phyloP scores from a whole-genome alignment of 202 grass and related monocot species.

The Miscanthus sacchariflorus region DNA sequence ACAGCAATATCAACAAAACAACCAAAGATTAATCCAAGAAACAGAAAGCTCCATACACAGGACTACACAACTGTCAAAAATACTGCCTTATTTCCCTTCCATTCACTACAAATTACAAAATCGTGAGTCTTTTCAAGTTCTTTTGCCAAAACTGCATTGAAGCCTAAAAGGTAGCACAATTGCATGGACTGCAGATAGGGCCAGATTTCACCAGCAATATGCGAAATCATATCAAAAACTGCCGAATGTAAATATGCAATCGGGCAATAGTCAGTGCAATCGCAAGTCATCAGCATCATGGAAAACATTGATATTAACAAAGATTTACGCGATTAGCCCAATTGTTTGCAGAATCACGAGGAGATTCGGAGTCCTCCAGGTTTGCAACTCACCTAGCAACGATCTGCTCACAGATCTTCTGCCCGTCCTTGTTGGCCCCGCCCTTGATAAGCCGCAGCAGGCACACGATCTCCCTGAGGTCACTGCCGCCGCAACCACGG shows the following conservation, averaged over 20 bases:
- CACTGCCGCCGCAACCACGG: slow-evolving; percentile 44
- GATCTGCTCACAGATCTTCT: slow-evolving; percentile 71
- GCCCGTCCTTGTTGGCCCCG: slow-evolving; percentile 62
- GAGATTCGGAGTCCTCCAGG: not conserved
- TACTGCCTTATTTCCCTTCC: not conserved
- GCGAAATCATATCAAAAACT: not conserved
- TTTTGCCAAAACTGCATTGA: not conserved
- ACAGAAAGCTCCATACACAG: not conserved
- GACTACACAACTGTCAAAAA: not conserved
- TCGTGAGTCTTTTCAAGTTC: not conserved
- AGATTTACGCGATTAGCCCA: not conserved
- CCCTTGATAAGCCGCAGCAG: slow-evolving; percentile 83
- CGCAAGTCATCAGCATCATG: not conserved
- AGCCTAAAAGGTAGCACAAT: not conserved
- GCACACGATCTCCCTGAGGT: slow-evolving; percentile 74
- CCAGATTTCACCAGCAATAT: not conserved
- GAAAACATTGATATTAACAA: not conserved
- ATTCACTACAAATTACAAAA: not conserved
- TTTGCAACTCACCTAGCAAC: slow-evolving; percentile 54
- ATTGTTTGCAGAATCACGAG: not conserved
- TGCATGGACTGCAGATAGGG: not conserved
- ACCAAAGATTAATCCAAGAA: not conserved
- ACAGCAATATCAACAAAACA: not conserved
- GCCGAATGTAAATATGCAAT: not conserved
- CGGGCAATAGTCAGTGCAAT: not conserved